A percentile compares a stretch with the other conserved stretches of the same genome.
Conservation (phyloP, 768 basidiomycete genomes). For the Lentinus brumalis region DNA sequence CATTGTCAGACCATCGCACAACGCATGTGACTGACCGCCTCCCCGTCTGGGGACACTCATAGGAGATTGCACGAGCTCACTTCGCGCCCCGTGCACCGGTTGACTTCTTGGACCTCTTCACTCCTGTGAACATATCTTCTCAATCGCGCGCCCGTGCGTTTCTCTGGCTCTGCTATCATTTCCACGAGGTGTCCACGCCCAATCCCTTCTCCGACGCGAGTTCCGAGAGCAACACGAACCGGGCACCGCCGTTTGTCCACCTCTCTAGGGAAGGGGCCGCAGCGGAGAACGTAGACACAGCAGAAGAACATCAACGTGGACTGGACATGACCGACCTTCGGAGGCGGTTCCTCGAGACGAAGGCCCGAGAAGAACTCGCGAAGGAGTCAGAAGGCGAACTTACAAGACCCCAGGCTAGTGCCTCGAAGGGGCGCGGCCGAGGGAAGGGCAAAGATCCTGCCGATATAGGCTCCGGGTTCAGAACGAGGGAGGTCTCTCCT, state of each 20-base stretch:
- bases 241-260: constrained; percentile 30
- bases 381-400: constrained; percentile 8
- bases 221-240: constrained; percentile 27
- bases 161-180: constrained; percentile 50
- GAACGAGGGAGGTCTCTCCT: constrained; percentile 19
- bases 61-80: constrained; percentile 40
- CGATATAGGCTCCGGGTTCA: not conserved
- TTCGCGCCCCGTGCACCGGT: constrained; percentile 33
- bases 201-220: constrained; percentile 43
- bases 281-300: constrained; percentile 47
- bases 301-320: constrained; percentile 44
- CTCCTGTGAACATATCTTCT: constrained; percentile 42
- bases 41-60: not conserved
- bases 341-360: constrained; percentile 38
- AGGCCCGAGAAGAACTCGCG: constrained; percentile 22
- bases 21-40: constrained; percentile 4
- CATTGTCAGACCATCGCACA: not conserved
- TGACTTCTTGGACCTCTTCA: constrained; percentile 47
- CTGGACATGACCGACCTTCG: constrained; percentile 42
- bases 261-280: constrained; percentile 35
- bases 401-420: not conserved
- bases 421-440: not conserved
- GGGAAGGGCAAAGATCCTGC: constrained; percentile 1
- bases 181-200: constrained; percentile 40
- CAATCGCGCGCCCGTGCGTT: constrained; percentile 46